These are phyloP conservation scores for Exophiala alcalophila DNA, from an alignment of 2,329 filamentous ascomycete genomes.

Conservation along the genomic window DNA sequence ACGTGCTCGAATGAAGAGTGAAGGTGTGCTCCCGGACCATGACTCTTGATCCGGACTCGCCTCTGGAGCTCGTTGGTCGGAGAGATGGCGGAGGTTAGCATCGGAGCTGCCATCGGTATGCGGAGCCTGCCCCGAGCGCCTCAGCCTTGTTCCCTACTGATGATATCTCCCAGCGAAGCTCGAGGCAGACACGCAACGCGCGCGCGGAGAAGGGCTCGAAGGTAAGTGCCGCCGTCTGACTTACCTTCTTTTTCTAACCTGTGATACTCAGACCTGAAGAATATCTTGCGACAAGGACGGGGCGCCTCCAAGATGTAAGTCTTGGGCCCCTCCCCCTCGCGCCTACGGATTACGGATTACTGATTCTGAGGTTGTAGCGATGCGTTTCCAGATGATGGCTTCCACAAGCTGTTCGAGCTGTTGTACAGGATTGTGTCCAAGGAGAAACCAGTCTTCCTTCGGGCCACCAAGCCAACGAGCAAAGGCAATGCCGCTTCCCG, in stretches of 20 bases:
- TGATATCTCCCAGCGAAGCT: slow-evolving; percentile 36
- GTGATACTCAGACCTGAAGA: slow-evolving; percentile 50
- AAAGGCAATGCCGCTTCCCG: slow-evolving; percentile 53
- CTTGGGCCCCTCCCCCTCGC: no score
- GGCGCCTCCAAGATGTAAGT: slow-evolving; percentile 10
- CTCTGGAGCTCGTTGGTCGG: neutral
- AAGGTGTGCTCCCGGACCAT: slow-evolving; percentile 2
- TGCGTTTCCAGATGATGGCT: slow-evolving; percentile 69
- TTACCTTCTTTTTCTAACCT: slow-evolving; percentile 1
- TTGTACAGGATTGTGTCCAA: slow-evolving; percentile 69
- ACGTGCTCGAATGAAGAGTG: no score
- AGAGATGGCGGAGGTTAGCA: slow-evolving; percentile 43
- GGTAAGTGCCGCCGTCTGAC: slow-evolving; percentile 34
- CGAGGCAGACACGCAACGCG: slow-evolving; percentile 29
- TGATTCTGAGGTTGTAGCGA: slow-evolving; percentile 27
- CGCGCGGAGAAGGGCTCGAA: slow-evolving; percentile 46
- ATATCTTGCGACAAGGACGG: slow-evolving; percentile 56
- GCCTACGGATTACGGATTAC: no score
- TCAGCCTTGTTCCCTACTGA: slow-evolving; percentile 22
- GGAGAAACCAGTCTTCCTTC: slow-evolving; percentile 65
- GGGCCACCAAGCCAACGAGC: slow-evolving; percentile 50
- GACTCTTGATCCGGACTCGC: neutral
- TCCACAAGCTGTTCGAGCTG: slow-evolving; percentile 75
- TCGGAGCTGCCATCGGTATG: slow-evolving; percentile 42
- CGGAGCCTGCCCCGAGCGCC: slow-evolving; percentile 28